Percentiles rank a stretch among this genome's conserved stretches.
Conservation (phyloP, 306 rosid species). For the Erythrophleum fordii region DNA sequence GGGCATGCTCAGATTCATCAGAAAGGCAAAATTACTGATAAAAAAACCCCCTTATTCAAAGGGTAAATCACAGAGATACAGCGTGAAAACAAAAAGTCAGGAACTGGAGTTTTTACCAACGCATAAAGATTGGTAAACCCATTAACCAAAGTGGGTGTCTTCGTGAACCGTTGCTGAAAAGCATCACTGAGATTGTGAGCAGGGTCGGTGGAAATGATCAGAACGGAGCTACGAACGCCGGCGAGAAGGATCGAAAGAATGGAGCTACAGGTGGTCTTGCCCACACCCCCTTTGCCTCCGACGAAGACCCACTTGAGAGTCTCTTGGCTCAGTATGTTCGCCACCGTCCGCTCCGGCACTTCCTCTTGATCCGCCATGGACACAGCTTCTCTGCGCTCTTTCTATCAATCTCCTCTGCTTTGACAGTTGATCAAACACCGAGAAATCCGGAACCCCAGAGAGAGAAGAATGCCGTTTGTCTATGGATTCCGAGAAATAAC, state of each 20-base stretch:
- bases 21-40: background rate
- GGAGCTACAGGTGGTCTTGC: slow-evolving; percentile 79
- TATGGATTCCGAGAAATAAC: background rate
- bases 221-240: slow-evolving; percentile 65
- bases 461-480: background rate
- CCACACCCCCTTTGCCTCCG: slow-evolving; percentile 83
- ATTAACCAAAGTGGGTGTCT: slow-evolving; percentile 71
- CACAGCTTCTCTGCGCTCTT: background rate
- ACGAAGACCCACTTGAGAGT: slow-evolving; percentile 75
- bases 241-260: slow-evolving; percentile 68
- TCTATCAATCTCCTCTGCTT: background rate
- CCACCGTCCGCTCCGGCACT: slow-evolving; percentile 58
- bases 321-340: slow-evolving; percentile 68
- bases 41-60: background rate
- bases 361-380: slow-evolving; percentile 34
- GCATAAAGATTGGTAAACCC: slow-evolving; percentile 77
- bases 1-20: slow-evolving; percentile 16
- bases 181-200: slow-evolving; percentile 88
- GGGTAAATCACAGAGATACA: background rate
- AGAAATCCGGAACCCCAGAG: background rate
- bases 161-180: slow-evolving; percentile 71
- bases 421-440: background rate
- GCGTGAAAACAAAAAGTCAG: background rate
- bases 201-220: slow-evolving; percentile 78
- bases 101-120: slow-evolving; percentile 47